Evolutionary conservation across 805 yeast species (phyloP).

Genomic region (Diddensiella transvaalensis): DNA sequence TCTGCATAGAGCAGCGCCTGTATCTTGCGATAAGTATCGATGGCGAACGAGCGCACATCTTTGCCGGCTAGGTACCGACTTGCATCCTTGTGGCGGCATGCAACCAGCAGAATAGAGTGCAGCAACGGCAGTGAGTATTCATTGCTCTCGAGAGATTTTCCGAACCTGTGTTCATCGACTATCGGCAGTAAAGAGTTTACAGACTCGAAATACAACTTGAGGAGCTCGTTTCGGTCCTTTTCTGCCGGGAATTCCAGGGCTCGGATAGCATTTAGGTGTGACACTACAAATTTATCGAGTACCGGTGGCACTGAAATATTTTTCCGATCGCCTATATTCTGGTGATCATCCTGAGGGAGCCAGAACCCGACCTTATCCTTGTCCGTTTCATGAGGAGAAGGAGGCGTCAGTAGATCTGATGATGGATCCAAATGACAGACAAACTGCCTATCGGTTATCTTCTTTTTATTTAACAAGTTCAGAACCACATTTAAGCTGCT

Average conservation of each 20-base stretch:
- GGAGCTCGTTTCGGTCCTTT: slow-evolving; percentile 27
- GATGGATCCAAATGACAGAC: slow-evolving; percentile 24
- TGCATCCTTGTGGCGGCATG: slow-evolving; percentile 36
- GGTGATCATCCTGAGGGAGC: slow-evolving; percentile 11
- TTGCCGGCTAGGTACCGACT: slow-evolving; percentile 18
- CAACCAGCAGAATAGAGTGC: slow-evolving; percentile 39
- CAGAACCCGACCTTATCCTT: slow-evolving; percentile 23
- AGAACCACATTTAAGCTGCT: neutral
- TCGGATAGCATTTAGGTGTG: slow-evolving; percentile 25
- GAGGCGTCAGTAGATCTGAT: slow-evolving; percentile 21
- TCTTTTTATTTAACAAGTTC: neutral
- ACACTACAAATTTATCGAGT: slow-evolving; percentile 11
- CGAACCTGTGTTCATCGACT: slow-evolving; percentile 37
- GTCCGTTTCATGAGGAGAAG: slow-evolving; percentile 21
- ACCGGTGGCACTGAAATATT: slow-evolving; percentile 8
- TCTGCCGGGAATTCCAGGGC: slow-evolving; percentile 36
- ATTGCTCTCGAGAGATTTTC: slow-evolving; percentile 31
- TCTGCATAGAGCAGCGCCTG: slow-evolving; percentile 35
- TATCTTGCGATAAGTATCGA: slow-evolving; percentile 28
- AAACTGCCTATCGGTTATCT: slow-evolving; percentile 12
- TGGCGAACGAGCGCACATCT: slow-evolving; percentile 26
- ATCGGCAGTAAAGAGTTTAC: slow-evolving; percentile 41
- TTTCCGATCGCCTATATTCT: slow-evolving; percentile 1
- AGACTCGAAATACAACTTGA: slow-evolving; percentile 37
- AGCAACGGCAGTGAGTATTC: slow-evolving; percentile 36